Conservation (phyloP, 495 filamentous ascomycete genomes). For the Penicillium robsamsonii region DNA sequence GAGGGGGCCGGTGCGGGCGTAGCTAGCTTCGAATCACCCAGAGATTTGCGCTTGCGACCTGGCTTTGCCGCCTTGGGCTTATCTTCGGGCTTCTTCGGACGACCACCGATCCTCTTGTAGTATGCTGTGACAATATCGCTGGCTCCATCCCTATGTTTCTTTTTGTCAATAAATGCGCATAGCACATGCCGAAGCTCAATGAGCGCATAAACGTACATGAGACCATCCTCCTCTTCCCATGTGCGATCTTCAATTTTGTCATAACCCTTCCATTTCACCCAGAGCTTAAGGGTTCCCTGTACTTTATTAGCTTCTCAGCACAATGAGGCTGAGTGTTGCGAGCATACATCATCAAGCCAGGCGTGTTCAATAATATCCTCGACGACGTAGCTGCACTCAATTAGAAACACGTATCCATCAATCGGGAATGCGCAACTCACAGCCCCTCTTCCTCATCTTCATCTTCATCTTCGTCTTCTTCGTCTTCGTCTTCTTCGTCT, state of each 20-base stretch:
- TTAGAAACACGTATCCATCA: constrained; percentile 28
- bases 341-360: constrained; percentile 38
- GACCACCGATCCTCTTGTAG: constrained; percentile 55
- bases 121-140: constrained; percentile 55
- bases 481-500: constrained; percentile 35
- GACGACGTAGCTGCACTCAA: constrained; percentile 53
- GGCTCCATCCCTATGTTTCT: constrained; percentile 45
- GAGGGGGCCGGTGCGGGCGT: constrained; percentile 17
- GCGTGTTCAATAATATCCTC: constrained; percentile 55
- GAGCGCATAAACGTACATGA: constrained; percentile 37
- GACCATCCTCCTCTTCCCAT: constrained; percentile 59
- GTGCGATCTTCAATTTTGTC: constrained; percentile 54
- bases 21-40: constrained; percentile 30
- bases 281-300: constrained; percentile 44
- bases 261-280: constrained; percentile 66
- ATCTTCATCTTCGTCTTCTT: constrained; percentile 40
- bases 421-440: constrained; percentile 27
- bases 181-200: neutral
- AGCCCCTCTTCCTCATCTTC: constrained; percentile 44
- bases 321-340: neutral
- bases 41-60: constrained; percentile 42
- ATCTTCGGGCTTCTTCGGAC: constrained; percentile 36
- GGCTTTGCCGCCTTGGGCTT: constrained; percentile 20
- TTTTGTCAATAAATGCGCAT: constrained; percentile 14
- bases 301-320: constrained; percentile 16